A percentile compares a stretch with the other conserved stretches of the same genome.
phyloP scores from a whole-genome alignment of 1,284 basidiomycete species.

The Melampsora americana region DNA sequence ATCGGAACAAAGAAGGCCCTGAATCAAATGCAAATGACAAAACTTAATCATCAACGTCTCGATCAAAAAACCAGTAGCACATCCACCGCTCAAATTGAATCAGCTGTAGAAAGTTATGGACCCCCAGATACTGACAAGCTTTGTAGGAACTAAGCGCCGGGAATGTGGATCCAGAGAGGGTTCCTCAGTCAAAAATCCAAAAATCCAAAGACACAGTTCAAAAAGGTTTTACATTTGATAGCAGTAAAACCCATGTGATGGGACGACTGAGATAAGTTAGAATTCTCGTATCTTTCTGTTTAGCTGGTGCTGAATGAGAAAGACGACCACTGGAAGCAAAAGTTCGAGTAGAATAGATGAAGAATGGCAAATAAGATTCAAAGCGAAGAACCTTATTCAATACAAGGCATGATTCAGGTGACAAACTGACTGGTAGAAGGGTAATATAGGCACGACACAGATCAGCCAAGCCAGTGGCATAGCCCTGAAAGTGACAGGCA shows the following conservation, averaged over 20 bases:
- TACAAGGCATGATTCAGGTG: neutral
- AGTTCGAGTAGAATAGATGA: too few relatives aligned
- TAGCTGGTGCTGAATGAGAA: neutral
- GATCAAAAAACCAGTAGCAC: too few relatives aligned
- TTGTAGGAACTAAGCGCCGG: too few relatives aligned
- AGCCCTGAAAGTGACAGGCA: constrained; percentile 13
- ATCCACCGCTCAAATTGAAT: too few relatives aligned
- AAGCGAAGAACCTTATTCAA: neutral
- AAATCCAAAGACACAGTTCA: too few relatives aligned
- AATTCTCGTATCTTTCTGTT: neutral
- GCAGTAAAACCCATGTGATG: constrained; percentile 23
- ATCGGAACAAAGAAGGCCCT: constrained; percentile 38
- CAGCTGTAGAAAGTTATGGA: too few relatives aligned
- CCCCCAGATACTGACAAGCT: too few relatives aligned
- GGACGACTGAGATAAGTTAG: constrained; percentile 25
- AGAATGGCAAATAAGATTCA: neutral
- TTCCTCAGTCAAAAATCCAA: too few relatives aligned
- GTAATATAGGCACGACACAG: constrained; percentile 16
- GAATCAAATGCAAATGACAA: too few relatives aligned
- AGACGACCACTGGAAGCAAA: constrained; percentile 8
- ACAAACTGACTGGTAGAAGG: constrained; percentile 24
- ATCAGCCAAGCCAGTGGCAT: constrained; percentile 9
- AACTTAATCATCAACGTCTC: too few relatives aligned
- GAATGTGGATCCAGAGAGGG: too few relatives aligned
- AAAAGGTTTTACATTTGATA: neutral